These are phyloP conservation scores for Hura crepitans DNA, from an alignment of 441 rosid species.

Conservation along the genomic window DNA sequence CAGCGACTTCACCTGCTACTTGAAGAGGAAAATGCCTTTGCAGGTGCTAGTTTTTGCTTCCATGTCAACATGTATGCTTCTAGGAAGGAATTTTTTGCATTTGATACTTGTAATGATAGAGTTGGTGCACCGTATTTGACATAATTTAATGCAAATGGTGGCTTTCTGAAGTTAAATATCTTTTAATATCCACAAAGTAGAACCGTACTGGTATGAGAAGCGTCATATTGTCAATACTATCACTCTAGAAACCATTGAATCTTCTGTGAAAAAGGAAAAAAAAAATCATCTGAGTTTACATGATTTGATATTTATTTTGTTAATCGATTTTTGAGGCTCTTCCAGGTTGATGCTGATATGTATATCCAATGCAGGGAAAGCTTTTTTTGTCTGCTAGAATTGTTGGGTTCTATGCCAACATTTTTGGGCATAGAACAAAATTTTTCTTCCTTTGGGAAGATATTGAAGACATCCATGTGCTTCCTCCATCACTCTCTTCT, in stretches of 20 bases:
- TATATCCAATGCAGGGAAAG: constrained; percentile 53
- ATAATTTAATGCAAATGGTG: not conserved
- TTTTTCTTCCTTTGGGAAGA: constrained; percentile 91
- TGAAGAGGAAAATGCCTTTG: constrained; percentile 76
- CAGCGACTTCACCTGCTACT: constrained; percentile 63
- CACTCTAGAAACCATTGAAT: not conserved
- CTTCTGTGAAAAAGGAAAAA: not conserved
- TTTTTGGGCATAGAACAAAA: constrained; percentile 79
- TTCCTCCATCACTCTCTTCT: constrained; percentile 65
- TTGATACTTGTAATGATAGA: not conserved
- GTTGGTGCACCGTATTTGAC: not conserved
- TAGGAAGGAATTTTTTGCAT: not conserved
- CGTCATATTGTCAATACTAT: not conserved
- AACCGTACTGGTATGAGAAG: not conserved
- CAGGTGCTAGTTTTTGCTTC: constrained; percentile 48
- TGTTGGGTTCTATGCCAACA: constrained; percentile 74
- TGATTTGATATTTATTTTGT: not conserved
- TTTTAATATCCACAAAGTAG: not conserved
- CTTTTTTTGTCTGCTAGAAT: constrained; percentile 84
- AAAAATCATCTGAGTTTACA: no score
- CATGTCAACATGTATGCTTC: not conserved
- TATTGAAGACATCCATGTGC: constrained; percentile 63
- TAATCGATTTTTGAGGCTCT: not conserved
- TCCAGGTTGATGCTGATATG: constrained; percentile 13
- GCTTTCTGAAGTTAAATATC: not conserved